Evolutionary conservation across 2,329 filamentous ascomycete genomes (phyloP).

Genomic region (Rosellinia necatrix): DNA sequence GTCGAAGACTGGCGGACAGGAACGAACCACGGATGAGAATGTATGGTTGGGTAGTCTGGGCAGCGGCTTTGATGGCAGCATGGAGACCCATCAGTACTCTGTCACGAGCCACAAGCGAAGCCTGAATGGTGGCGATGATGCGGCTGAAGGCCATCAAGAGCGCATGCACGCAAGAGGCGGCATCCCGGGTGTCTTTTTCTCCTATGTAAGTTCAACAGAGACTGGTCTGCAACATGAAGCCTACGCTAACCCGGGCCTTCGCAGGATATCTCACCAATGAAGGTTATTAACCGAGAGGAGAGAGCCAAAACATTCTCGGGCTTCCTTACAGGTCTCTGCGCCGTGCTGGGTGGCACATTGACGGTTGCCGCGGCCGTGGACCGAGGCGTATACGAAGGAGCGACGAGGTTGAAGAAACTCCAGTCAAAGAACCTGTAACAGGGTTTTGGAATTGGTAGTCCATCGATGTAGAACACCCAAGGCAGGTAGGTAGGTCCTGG

Average conservation of each 20-base stretch:
- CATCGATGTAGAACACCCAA: slow-evolving; percentile 32
- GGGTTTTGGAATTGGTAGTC: background rate
- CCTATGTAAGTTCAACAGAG: slow-evolving; percentile 70
- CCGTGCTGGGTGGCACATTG: slow-evolving; percentile 90
- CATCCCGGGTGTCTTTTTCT: slow-evolving; percentile 98
- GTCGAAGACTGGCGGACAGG: slow-evolving; percentile 52
- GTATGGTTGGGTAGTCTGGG: slow-evolving; percentile 72
- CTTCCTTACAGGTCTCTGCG: slow-evolving; percentile 92
- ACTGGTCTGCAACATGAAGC: background rate
- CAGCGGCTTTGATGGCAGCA: slow-evolving; percentile 70
- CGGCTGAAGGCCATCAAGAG: slow-evolving; percentile 88
- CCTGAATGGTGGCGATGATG: slow-evolving; percentile 80
- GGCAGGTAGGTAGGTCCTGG: slow-evolving; percentile 4
- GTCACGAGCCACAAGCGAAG: slow-evolving; percentile 96
- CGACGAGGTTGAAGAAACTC: slow-evolving; percentile 83
- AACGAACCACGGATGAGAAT: slow-evolving; percentile 51
- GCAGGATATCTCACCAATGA: slow-evolving; percentile 98
- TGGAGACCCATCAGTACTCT: slow-evolving; percentile 98
- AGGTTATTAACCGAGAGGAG: slow-evolving; percentile 95
- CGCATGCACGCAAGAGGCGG: slow-evolving; percentile 86
- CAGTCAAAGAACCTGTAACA: slow-evolving; percentile 64
- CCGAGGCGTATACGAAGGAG: slow-evolving; percentile 87
- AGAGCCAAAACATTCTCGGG: slow-evolving; percentile 86
- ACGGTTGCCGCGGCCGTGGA: slow-evolving; percentile 95
- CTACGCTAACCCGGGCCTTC: slow-evolving; percentile 4